A percentile compares a stretch with the other conserved stretches of the same genome.
phyloP scores from a whole-genome alignment of 495 filamentous ascomycete species.

The Chaetomium fimeti region DNA sequence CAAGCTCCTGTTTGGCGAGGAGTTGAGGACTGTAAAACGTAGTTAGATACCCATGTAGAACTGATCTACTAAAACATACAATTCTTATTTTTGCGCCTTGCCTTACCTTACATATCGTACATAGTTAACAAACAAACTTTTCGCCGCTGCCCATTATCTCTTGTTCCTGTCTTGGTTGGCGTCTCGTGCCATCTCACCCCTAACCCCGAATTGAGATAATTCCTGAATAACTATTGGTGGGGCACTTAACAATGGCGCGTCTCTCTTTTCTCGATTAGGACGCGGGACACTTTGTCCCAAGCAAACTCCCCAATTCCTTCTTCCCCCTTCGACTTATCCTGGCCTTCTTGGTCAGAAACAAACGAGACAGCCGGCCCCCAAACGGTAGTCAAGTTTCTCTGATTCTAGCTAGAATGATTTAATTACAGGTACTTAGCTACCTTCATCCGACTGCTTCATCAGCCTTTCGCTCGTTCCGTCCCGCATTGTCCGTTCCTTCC shows the following conservation, averaged over 20 bases:
- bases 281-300: background rate
- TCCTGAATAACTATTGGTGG: no score
- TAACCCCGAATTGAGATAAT: no score
- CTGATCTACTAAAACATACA: background rate
- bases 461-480: background rate
- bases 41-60: background rate
- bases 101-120: no score
- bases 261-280: no score
- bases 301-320: background rate
- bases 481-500: background rate
- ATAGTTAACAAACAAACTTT: no score
- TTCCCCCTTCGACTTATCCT: background rate
- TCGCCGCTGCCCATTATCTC: no score
- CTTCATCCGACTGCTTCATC: background rate
- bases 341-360: background rate
- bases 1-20: background rate
- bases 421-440: background rate
- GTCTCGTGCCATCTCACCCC: background rate
- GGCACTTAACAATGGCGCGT: no score
- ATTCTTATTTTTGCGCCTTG: background rate
- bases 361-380: background rate
- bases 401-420: background rate
- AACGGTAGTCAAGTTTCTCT: background rate
- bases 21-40: no score
- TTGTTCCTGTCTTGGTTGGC: background rate